These are phyloP conservation scores for Trichoderma erinaceum DNA, from an alignment of 495 filamentous ascomycete species.

Conservation along the genomic window DNA sequence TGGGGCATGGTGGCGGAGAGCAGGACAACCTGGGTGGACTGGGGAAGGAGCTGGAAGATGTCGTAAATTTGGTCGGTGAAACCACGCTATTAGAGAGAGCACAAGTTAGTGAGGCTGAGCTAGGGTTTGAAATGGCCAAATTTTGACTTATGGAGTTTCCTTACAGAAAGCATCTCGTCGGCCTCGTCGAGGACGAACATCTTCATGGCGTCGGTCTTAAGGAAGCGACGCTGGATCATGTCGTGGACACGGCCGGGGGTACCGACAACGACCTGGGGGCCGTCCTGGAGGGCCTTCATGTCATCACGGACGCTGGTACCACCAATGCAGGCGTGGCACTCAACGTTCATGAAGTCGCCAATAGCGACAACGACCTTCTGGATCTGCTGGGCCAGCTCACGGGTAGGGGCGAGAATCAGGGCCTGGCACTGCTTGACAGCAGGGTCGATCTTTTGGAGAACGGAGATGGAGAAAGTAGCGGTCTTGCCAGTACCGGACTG, in stretches of 20 bases:
- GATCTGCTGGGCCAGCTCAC: conserved; percentile 96
- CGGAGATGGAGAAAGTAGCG: conserved; percentile 95
- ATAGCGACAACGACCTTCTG: conserved; percentile 96
- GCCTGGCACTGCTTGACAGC: conserved; percentile 84
- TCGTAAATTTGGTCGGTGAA: conserved; percentile 99
- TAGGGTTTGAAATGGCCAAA: neutral
- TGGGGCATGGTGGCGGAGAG: conserved; percentile 96
- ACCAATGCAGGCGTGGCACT: conserved; percentile 98
- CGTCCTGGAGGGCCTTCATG: conserved; percentile 93
- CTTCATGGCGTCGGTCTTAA: conserved; percentile 93
- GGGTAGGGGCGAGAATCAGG: conserved; percentile 93
- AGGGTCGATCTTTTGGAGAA: conserved; percentile 88
- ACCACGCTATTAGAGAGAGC: conserved; percentile 56
- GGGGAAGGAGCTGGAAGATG: conserved; percentile 93
- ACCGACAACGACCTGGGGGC: conserved; percentile 93
- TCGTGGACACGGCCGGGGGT: conserved; percentile 94
- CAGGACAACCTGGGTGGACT: conserved; percentile 94
- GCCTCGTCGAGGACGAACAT: conserved; percentile 99
- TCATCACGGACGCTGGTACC: conserved; percentile 97
- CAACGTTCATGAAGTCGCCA: conserved; percentile 98
- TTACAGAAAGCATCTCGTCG: conserved; percentile 82
- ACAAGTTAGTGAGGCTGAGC: neutral
- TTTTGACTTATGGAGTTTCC: conserved; percentile 20
- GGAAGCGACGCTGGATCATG: conserved; percentile 95
- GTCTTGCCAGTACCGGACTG: conserved; percentile 99